These are phyloP conservation scores for Xerocomus brunneocitrinus DNA, from an alignment of 768 basidiomycete species.

Conservation along the genomic window DNA sequence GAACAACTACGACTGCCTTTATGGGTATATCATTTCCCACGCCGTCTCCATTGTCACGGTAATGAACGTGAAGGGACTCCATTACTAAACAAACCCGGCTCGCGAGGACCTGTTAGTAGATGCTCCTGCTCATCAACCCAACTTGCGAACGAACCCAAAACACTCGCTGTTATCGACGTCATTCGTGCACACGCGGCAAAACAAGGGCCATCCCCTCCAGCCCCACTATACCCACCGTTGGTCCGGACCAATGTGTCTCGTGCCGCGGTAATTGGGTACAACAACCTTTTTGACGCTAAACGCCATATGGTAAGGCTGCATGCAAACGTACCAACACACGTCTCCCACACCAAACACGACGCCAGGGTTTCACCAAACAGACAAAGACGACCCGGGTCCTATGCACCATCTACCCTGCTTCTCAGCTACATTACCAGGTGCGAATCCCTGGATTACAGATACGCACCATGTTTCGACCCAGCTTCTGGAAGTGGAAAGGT, in stretches of 20 bases:
- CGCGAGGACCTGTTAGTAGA: not conserved
- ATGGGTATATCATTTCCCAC: constrained; percentile 11
- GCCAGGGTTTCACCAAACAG: not conserved
- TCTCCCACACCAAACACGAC: not conserved
- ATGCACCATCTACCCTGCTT: too few species aligned
- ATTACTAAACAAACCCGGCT: constrained; percentile 1
- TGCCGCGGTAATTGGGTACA: constrained; percentile 19
- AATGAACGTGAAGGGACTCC: constrained; percentile 15
- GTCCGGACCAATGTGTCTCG: constrained; percentile 3
- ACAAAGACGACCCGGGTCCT: too few species aligned
- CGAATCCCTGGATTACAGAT: too few species aligned
- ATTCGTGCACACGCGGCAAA: not conserved
- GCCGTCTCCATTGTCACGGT: constrained; percentile 18
- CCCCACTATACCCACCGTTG: constrained; percentile 26
- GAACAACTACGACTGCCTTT: constrained; percentile 22
- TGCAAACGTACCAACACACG: constrained; percentile 5
- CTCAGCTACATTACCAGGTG: too few species aligned
- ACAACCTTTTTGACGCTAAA: constrained; percentile 3
- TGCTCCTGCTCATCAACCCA: not conserved
- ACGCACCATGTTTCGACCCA: too few species aligned
- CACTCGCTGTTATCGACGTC: constrained; percentile 8
- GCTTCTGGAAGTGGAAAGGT: too few species aligned
- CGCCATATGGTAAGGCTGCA: not conserved
- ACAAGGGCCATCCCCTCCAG: constrained; percentile 5
- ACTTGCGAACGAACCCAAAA: not conserved